Evolutionary conservation across 352 stramenopile genomes (phyloP), one percentile per base, ranked within the genome.

Genomic region (Pythium dissimile): DNA sequence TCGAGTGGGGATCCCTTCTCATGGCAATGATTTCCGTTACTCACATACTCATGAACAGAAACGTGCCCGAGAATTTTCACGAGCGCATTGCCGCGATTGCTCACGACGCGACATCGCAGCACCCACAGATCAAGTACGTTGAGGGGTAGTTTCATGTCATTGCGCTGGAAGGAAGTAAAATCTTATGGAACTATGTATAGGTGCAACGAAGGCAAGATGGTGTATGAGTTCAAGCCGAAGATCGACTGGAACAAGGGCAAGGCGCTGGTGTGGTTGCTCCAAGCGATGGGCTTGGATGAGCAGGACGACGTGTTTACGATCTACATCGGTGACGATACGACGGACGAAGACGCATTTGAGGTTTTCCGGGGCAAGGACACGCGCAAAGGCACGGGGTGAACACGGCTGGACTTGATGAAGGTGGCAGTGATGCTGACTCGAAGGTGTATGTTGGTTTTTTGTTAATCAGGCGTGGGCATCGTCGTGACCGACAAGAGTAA

Each of bases 191-290:
- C n/a, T 15, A 38, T 10, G 37, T 12, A 18, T 47, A 89, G 85
- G 51, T 73, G 86, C 62, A 90, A 88, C 60, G 67, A 85, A 44
- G 86, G 86, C 48, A 95, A 96, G 63, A 92, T 94, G 86, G 88
- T 97, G 13, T 95, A 81, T 60, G 88, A 97, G 56, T 92, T 88
- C 63, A 94, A 94, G 62, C 88, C 88, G 8, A 92, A 95, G 65
- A 91, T 97, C 23, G 79, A 94, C 48, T 97, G 88, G 88, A 88
- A 97, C 79, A 97, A 97, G 66, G 88, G 88, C 59, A 95, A 95
- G 61, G 86, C 85, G 45, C 73, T 97, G 28, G 52, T 93, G 27
- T 96, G 87, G 88, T 68, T 96, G 37, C 64, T 96, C 53, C 62
- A 94, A 44, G 71, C 77, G 28, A 71, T 95, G 10, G 79, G 73